A percentile compares a stretch with the other conserved stretches of the same genome.
Evolutionary conservation across 2,329 filamentous ascomycete genomes (phyloP).

Genomic region (Penicillium sp.): DNA sequence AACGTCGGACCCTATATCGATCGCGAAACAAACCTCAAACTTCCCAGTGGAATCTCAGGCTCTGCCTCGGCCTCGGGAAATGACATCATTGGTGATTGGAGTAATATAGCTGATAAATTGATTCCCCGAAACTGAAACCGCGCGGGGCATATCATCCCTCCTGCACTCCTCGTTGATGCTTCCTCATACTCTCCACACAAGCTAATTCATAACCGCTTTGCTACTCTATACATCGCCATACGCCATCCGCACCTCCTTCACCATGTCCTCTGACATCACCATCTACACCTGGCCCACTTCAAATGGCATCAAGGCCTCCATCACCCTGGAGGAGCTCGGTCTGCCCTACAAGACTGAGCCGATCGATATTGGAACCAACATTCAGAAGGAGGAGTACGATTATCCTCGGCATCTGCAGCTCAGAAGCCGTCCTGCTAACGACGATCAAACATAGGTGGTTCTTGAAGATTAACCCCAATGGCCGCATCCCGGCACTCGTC

Average conservation of each 20-base stretch:
- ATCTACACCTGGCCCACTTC: slow-evolving; percentile 33
- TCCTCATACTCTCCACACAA: neutral
- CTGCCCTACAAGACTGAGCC: slow-evolving; percentile 34
- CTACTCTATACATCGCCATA: slow-evolving; percentile 5
- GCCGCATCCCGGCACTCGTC: slow-evolving; percentile 49
- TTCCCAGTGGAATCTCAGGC: no score
- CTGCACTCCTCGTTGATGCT: no score
- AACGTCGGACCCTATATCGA: no score
- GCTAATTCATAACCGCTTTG: slow-evolving; percentile 9
- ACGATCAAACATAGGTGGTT: slow-evolving; percentile 35
- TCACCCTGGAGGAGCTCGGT: slow-evolving; percentile 40
- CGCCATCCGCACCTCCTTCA: slow-evolving; percentile 14
- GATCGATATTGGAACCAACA: slow-evolving; percentile 46
- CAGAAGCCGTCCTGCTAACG: no score
- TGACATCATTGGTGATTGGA: no score
- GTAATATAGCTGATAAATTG: no score
- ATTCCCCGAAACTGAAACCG: no score
- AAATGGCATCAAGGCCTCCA: slow-evolving; percentile 39
- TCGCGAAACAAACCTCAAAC: no score
- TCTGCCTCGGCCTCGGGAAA: no score
- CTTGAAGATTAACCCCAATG: slow-evolving; percentile 51
- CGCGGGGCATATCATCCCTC: no score
- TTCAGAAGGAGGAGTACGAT: slow-evolving; percentile 42
- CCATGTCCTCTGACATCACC: slow-evolving; percentile 27
- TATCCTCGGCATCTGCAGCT: no score